A percentile compares a stretch with the other conserved stretches of the same genome.
These are phyloP conservation scores for Pyricularia pennisetigena DNA, from an alignment of 2,329 filamentous ascomycete species.

Conservation along the genomic window DNA sequence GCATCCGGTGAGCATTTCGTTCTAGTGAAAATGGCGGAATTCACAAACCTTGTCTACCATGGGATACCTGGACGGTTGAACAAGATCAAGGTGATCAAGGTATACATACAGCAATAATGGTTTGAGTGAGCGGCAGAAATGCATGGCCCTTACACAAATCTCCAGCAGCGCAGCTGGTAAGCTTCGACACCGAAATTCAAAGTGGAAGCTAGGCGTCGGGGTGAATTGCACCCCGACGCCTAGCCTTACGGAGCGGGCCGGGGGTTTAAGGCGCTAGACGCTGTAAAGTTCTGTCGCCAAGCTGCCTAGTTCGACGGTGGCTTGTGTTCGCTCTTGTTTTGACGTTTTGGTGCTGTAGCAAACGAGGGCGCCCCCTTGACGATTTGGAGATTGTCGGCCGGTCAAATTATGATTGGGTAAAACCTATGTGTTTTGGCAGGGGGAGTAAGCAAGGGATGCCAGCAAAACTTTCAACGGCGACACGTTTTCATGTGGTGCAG, in stretches of 20 bases:
- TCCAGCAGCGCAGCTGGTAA: too few species aligned
- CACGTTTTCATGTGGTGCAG: background rate
- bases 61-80: too few species aligned
- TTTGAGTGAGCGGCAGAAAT: too few species aligned
- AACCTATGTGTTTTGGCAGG: background rate
- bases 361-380: background rate
- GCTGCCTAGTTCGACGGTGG: background rate
- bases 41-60: too few species aligned
- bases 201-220: too few species aligned
- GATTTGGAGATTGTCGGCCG: background rate
- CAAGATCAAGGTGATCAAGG: too few species aligned
- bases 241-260: background rate
- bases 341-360: background rate
- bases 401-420: background rate
- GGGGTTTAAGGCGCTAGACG: background rate
- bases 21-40: too few species aligned
- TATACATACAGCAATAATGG: too few species aligned
- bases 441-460: background rate
- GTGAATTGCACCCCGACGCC: too few species aligned
- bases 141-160: too few species aligned
- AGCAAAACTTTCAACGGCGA: background rate
- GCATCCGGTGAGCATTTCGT: too few species aligned
- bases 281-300: background rate
- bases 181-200: too few species aligned
- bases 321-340: background rate